These are phyloP conservation scores for Gentiana macrophylla DNA, from an alignment of 257 asterid genomes.

Conservation along the genomic window DNA sequence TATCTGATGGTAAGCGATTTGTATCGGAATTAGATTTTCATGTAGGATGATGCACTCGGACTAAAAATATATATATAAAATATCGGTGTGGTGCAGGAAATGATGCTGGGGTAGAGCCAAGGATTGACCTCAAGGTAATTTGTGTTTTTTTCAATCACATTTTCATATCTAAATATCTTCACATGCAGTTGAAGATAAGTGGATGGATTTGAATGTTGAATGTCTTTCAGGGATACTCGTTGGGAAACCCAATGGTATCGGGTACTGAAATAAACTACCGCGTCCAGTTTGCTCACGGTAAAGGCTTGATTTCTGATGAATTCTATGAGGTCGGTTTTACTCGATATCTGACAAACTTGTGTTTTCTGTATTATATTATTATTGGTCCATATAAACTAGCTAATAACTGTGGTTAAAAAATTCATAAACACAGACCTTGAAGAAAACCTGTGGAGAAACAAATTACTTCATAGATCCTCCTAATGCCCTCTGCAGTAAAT, in stretches of 20 bases:
- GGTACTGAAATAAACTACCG: background rate
- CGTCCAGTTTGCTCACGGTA: conserved; percentile 18
- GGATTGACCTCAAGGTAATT: conserved; percentile 13
- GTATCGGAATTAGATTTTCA: no score
- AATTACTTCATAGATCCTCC: conserved; percentile 11
- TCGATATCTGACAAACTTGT: background rate
- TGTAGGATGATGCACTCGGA: background rate
- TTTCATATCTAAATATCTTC: background rate
- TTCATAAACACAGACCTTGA: conserved; percentile 11
- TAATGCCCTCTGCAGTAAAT: conserved; percentile 10
- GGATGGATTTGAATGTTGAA: background rate
- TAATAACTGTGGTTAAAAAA: background rate
- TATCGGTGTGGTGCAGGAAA: conserved; percentile 12
- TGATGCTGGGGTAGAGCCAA: conserved; percentile 8
- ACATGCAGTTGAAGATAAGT: background rate
- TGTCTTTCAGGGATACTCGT: conserved; percentile 1
- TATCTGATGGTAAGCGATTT: conserved; percentile 12
- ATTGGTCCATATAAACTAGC: no score
- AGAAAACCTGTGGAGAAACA: conserved; percentile 15
- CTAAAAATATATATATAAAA: background rate
- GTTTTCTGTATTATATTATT: background rate
- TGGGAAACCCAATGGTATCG: background rate
- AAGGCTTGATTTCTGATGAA: conserved; percentile 26
- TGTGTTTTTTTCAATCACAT: background rate
- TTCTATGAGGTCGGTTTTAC: conserved; percentile 15